A percentile compares a stretch with the other conserved stretches of the same genome.
Evolutionary conservation across 1,284 basidiomycete species (phyloP).

Genomic region (Microbotryum violaceum): DNA sequence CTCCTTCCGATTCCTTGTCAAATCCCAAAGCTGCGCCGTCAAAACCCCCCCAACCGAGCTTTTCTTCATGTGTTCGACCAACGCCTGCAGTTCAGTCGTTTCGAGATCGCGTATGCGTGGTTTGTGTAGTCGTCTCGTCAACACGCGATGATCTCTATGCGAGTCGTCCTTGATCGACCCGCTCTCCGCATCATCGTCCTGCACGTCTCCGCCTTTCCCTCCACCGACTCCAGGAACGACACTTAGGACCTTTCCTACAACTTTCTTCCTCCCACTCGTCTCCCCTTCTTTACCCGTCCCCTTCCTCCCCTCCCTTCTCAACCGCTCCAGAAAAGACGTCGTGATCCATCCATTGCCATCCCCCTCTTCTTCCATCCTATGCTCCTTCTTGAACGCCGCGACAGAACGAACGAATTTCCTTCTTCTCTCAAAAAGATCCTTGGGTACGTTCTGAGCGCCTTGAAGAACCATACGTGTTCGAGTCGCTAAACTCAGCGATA

Average conservation of each 20-base stretch:
- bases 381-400: not conserved
- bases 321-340: too few species aligned
- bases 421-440: not conserved
- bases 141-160: too few species aligned
- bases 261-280: too few species aligned
- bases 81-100: not conserved
- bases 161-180: not conserved
- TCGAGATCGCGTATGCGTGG: constrained; percentile 1
- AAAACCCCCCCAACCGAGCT: not conserved
- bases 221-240: not conserved
- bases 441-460: not conserved
- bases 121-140: not conserved
- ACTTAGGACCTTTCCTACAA: not conserved
- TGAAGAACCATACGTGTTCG: not conserved
- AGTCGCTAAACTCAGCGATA: not conserved
- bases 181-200: too few species aligned
- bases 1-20: not conserved
- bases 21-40: not conserved
- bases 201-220: too few species aligned
- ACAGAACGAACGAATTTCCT: not conserved
- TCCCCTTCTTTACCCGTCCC: too few species aligned
- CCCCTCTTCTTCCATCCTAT: too few species aligned
- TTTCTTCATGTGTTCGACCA: not conserved
- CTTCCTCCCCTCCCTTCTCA: too few species aligned
- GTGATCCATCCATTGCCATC: not conserved